These are phyloP conservation scores for Linderniella brevidens DNA, from an alignment of 257 asterid species.

Conservation along the genomic window DNA sequence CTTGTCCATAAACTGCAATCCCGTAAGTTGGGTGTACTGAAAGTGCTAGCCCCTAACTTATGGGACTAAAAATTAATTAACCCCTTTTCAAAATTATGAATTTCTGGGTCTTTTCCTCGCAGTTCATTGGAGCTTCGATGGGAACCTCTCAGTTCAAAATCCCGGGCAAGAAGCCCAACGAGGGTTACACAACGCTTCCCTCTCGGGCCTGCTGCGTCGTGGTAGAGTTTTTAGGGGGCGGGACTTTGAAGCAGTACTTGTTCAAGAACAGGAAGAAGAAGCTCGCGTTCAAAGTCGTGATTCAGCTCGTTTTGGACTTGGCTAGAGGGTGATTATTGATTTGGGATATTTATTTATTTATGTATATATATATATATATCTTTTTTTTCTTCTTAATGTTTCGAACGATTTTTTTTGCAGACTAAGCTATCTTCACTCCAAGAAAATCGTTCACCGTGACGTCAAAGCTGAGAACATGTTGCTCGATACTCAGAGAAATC, in stretches of 20 bases:
- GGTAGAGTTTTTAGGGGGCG: conserved; percentile 76
- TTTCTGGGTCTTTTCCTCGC: conserved; percentile 8
- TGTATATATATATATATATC: too few species aligned
- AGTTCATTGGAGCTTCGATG: conserved; percentile 96
- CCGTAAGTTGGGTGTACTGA: too few species aligned
- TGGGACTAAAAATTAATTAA: too few species aligned
- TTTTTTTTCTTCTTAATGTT: too few species aligned
- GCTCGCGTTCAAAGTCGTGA: conserved; percentile 57
- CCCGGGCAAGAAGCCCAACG: conserved; percentile 72
- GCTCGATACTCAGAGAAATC: conserved; percentile 33
- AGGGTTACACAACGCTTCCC: conserved; percentile 52
- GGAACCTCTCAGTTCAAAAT: conserved; percentile 82
- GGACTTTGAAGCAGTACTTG: conserved; percentile 52
- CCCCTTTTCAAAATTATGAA: too few species aligned
- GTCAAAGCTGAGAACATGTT: conserved; percentile 95
- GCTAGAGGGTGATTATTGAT: conserved; percentile 50
- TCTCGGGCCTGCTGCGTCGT: conserved; percentile 89
- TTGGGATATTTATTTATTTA: too few species aligned
- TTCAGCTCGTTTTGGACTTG: conserved; percentile 77
- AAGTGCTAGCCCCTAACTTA: too few species aligned
- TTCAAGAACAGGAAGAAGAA: conserved; percentile 79
- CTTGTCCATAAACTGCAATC: too few species aligned
- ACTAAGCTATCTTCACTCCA: conserved; percentile 71
- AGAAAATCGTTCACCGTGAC: conserved; percentile 87
- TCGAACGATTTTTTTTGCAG: conserved; percentile 20